phyloP scores from a whole-genome alignment of 768 basidiomycete genomes.

The Phlebiopsis gigantea region DNA sequence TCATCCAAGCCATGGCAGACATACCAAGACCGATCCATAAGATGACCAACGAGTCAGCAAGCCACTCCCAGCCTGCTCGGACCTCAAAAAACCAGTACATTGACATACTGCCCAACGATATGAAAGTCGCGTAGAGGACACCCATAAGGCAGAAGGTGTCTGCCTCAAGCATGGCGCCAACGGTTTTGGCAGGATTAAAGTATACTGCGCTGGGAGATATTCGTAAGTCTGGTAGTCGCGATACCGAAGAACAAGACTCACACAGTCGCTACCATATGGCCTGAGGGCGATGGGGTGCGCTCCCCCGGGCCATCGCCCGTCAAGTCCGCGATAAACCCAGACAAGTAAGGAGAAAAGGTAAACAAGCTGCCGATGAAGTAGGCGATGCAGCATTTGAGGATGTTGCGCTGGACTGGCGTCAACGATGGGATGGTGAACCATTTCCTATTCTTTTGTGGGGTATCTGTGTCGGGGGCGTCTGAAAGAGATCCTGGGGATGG shows the following conservation, averaged over 20 bases:
- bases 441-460: background rate
- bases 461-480: background rate
- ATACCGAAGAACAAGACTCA: constrained; percentile 35
- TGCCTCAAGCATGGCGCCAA: constrained; percentile 91
- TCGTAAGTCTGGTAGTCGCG: background rate
- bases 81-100: constrained; percentile 78
- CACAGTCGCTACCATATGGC: constrained; percentile 93
- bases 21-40: constrained; percentile 83
- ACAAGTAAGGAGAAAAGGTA: constrained; percentile 79
- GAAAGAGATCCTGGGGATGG: background rate
- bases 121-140: constrained; percentile 62
- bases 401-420: constrained; percentile 55
- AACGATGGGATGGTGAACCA: constrained; percentile 28
- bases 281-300: constrained; percentile 63
- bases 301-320: constrained; percentile 43
- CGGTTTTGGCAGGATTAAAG: constrained; percentile 90
- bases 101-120: constrained; percentile 72
- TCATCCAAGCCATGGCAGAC: constrained; percentile 82
- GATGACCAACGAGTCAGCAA: constrained; percentile 71
- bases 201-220: constrained; percentile 58
- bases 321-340: constrained; percentile 60
- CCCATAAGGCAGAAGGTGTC: constrained; percentile 74
- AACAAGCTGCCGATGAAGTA: constrained; percentile 90
- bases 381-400: constrained; percentile 87
- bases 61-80: constrained; percentile 62